Base-by-base conservation (phyloP, 371 early-diverging fungal species). In the Lichtheimia corymbifera region DNA sequence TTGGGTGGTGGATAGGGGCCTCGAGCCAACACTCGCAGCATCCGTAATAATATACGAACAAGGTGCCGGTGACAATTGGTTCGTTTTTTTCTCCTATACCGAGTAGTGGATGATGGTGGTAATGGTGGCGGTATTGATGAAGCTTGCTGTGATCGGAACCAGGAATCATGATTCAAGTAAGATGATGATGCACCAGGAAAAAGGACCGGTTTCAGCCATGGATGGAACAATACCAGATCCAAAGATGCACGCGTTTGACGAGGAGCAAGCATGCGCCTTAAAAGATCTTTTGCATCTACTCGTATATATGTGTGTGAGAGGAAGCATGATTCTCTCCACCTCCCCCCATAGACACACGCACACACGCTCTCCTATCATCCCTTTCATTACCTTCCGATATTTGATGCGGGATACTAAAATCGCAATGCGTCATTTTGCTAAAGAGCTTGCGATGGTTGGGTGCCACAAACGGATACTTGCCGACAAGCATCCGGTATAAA, bases 201-300 rank as follows among this genome's bases (percentile, higher is more conserved):
- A 22, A 50, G 50, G 50, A 25, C 17, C 13, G 54, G 45, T 47
- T 47, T 61, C 14, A 79, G 42, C 80, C 80, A 79, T 25, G 75
- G 74, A 59, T 79, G 80, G 52, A 71, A 71, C 13, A 74, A 64
- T 17, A 79, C 59, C 4, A 76, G 63, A 58, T 79, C 80, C 24
- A 79, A 56, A 14, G 80, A 76, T 15, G 77, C 77, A 13, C 80
- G 59, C 12, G 63, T 67, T 2, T 61, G 25, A 52, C 71, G 71
- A 13, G 79, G 74, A 30, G 77, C 70, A 41, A 79, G 53, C 77
- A 79, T 74, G 13, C 72, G 67, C 28, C 61, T 63, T 27, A 79
- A 53, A 17, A 79, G 52, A 64, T 79, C 79, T 44, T 74, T 76
- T 14, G 65, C 70, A 55, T 75, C 79, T 78, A 61, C 24, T 20